Base-by-base conservation (phyloP, 2,329 filamentous ascomycete genomes). In the Fusarium sterilihyphosum region DNA sequence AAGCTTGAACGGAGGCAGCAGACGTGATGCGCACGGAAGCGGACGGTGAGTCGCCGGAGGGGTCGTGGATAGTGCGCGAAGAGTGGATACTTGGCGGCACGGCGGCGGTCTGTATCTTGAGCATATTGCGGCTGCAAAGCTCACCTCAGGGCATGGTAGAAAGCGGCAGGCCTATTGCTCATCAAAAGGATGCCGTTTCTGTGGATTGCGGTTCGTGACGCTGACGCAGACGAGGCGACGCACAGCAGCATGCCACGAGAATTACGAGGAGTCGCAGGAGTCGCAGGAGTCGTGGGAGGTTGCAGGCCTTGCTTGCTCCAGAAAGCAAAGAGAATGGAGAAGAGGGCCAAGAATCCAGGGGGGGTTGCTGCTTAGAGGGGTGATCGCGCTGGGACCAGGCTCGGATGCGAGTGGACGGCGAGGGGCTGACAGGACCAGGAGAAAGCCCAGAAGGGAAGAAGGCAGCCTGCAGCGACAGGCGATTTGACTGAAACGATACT, bases 131-230 rank as follows among this genome's bases (percentile, higher is more conserved):
- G 80, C 76, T 76, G 75, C 73, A 68, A 76, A 75, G 77, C 75
- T 78, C 77, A 78, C 75, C 80, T 82, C 76, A 82, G 78, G 78
- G 78, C 81, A 82, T 82, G 75, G 77, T 80, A 73, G 71, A 74
- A 73, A 71, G 75, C 79, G 79, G 78, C 74, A 78, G 73, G 76
- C 73, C 79, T 76, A 70, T 80, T 65, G 70, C 76, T 78, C 76
- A 77, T 78, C 77, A 76, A 68, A 61, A 74, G 78, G 73, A 61
- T 49, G 71, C 58, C 60, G 68, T 44, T 54, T 66, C 65, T 70
- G 49, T 57, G 31, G 49, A 67, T 69, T 63, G 57, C 62, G 65
- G 70, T 70, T 75, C 46, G 67, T 65, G 67, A 59, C 57, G 58
- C 61, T 61, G 66, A 59, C 57, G 61, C 61, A 37, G 57, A 49